phyloP scores from a whole-genome alignment of 2,329 filamentous ascomycete genomes.

The Teratosphaeria viscida region DNA sequence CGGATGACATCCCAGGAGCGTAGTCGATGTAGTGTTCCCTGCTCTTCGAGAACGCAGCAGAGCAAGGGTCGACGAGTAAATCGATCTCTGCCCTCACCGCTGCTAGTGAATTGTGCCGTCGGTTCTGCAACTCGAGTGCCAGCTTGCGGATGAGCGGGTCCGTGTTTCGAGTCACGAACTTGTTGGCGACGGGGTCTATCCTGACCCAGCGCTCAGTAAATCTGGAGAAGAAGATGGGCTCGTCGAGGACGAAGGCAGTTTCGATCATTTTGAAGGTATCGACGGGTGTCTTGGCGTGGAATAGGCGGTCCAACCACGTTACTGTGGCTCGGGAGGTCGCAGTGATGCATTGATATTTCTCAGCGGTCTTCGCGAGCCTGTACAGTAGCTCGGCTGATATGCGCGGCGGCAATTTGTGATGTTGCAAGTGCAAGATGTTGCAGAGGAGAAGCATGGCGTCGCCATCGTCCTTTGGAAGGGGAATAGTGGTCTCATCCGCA shows the following conservation, averaged over 20 bases:
- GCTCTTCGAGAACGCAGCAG: slow-evolving; percentile 13
- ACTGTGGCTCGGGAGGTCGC: slow-evolving; percentile 14
- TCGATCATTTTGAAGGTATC: slow-evolving; percentile 14
- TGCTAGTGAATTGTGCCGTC: slow-evolving; percentile 5
- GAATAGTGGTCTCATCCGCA: neutral
- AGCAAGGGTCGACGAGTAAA: slow-evolving; percentile 15
- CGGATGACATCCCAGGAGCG: slow-evolving; percentile 16
- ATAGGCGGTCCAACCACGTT: slow-evolving; percentile 21
- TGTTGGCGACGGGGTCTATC: slow-evolving; percentile 2
- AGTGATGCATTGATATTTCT: slow-evolving; percentile 16
- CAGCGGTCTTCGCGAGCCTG: slow-evolving; percentile 12
- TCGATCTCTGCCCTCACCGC: slow-evolving; percentile 16
- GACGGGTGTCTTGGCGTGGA: slow-evolving; percentile 5
- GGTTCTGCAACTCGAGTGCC: slow-evolving; percentile 1
- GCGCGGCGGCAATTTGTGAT: slow-evolving; percentile 15
- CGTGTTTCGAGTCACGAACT: neutral
- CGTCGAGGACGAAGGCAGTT: slow-evolving; percentile 17
- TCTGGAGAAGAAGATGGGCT: slow-evolving; percentile 20
- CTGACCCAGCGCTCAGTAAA: slow-evolving; percentile 18
- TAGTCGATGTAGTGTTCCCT: slow-evolving; percentile 19
- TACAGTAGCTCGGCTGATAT: slow-evolving; percentile 12
- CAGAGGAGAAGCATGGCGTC: slow-evolving; percentile 16
- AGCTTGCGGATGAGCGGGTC: neutral
- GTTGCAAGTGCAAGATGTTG: slow-evolving; percentile 19
- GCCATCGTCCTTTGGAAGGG: slow-evolving; percentile 12